These are phyloP conservation scores for Penicillium malachiteum DNA, from an alignment of 495 filamentous ascomycete species.

Conservation along the genomic window DNA sequence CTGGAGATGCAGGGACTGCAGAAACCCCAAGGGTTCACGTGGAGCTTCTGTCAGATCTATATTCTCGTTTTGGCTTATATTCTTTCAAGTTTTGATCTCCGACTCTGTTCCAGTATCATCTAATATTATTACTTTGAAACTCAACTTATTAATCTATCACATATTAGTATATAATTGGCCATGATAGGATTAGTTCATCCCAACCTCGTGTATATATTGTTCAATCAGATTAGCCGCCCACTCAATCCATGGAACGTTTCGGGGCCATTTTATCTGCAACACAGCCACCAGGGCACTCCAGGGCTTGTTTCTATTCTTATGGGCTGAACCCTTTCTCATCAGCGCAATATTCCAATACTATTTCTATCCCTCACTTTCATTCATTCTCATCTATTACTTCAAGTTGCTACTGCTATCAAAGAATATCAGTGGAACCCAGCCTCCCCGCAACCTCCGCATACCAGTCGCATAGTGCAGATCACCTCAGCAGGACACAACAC, in stretches of 20 bases:
- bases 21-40: not conserved
- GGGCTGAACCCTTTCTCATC: not conserved
- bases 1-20: not conserved
- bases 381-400: not conserved
- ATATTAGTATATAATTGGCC: no score
- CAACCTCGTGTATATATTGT: not conserved
- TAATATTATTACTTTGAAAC: no score
- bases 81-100: no score
- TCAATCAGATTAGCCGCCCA: slow-evolving; percentile 12
- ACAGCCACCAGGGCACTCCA: slow-evolving; percentile 8
- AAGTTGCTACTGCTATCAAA: no score
- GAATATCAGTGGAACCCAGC: not conserved
- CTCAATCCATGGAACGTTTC: slow-evolving; percentile 9
- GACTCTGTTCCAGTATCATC: no score
- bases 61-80: no score
- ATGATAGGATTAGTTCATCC: not conserved
- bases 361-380: not conserved
- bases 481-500: slow-evolving; percentile 12
- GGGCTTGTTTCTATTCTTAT: slow-evolving; percentile 16
- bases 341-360: no score
- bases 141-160: no score
- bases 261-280: slow-evolving; percentile 1
- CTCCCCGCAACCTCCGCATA: slow-evolving; percentile 4
- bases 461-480: slow-evolving; percentile 9
- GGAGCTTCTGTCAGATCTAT: not conserved